These are phyloP conservation scores for Thelephora ganbajun DNA, from an alignment of 768 basidiomycete species.

Conservation along the genomic window DNA sequence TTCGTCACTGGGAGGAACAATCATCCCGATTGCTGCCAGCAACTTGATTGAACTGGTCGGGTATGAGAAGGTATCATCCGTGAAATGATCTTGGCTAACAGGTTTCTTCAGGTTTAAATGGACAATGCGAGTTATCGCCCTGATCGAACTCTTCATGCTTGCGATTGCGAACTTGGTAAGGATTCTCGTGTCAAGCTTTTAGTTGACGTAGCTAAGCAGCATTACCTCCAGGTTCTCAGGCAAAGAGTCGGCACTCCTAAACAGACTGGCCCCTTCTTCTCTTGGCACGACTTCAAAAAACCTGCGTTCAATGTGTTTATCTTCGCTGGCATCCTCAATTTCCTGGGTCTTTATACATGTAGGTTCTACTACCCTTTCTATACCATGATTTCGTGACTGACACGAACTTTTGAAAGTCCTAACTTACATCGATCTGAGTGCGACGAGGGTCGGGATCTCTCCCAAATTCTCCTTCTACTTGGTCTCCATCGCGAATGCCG, in stretches of 20 bases:
- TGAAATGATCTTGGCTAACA: neutral
- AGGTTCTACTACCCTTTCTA: constrained; percentile 7
- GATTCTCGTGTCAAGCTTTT: neutral
- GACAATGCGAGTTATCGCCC: constrained; percentile 61
- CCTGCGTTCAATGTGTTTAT: constrained; percentile 45
- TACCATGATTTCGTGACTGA: constrained; percentile 1
- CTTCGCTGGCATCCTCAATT: constrained; percentile 36
- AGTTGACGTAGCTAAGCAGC: constrained; percentile 5
- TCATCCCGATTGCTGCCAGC: constrained; percentile 49
- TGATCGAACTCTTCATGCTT: constrained; percentile 40
- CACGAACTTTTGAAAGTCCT: constrained; percentile 27
- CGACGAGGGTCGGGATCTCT: constrained; percentile 32
- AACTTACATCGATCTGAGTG: constrained; percentile 53
- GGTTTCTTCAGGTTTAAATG: constrained; percentile 44
- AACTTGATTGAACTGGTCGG: constrained; percentile 41
- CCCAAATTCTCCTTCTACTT: constrained; percentile 46
- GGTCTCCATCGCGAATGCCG: constrained; percentile 53
- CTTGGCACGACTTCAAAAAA: constrained; percentile 40
- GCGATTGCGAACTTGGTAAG: constrained; percentile 39
- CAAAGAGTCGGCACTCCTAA: constrained; percentile 39
- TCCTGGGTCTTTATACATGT: constrained; percentile 62
- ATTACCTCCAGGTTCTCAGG: constrained; percentile 12
- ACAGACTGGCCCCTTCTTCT: constrained; percentile 45
- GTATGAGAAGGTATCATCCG: constrained; percentile 19
- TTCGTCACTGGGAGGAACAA: constrained; percentile 52